Evolutionary conservation across 139 green algal genomes (phyloP).

Genomic region (Trebouxia sp.): DNA sequence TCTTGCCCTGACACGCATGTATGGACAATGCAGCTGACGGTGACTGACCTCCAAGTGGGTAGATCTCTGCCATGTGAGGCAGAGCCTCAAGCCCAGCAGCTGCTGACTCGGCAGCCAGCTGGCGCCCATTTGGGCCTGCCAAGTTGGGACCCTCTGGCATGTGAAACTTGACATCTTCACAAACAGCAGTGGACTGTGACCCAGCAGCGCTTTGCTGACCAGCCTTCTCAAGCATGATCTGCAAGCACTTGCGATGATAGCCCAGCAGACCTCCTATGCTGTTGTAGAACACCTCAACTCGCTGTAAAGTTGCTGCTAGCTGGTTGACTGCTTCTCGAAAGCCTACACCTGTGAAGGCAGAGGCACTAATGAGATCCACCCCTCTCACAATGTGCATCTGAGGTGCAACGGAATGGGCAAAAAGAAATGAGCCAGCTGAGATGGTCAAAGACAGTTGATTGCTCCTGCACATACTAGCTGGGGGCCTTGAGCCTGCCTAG

Average conservation of each 20-base stretch:
- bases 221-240: conserved; percentile 60
- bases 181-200: neutral
- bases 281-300: conserved; percentile 91
- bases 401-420: too few species aligned
- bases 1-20: neutral
- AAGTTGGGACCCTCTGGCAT: conserved; percentile 67
- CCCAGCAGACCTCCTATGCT: conserved; percentile 91
- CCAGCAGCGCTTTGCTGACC: neutral
- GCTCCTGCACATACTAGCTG: too few species aligned
- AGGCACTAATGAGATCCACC: too few species aligned
- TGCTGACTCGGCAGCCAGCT: conserved; percentile 45
- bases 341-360: neutral
- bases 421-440: too few species aligned
- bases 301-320: conserved; percentile 53
- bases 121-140: conserved; percentile 38
- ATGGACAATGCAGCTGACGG: neutral
- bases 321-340: conserved; percentile 23
- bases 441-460: too few species aligned
- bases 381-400: too few species aligned
- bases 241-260: conserved; percentile 89
- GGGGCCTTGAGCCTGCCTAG: too few species aligned
- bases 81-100: conserved; percentile 70
- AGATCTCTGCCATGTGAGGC: conserved; percentile 90
- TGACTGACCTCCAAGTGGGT: conserved; percentile 85
- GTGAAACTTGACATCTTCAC: conserved; percentile 6